phyloP scores from a whole-genome alignment of 2,329 filamentous ascomycete species.

The Aspergillus hortae region DNA sequence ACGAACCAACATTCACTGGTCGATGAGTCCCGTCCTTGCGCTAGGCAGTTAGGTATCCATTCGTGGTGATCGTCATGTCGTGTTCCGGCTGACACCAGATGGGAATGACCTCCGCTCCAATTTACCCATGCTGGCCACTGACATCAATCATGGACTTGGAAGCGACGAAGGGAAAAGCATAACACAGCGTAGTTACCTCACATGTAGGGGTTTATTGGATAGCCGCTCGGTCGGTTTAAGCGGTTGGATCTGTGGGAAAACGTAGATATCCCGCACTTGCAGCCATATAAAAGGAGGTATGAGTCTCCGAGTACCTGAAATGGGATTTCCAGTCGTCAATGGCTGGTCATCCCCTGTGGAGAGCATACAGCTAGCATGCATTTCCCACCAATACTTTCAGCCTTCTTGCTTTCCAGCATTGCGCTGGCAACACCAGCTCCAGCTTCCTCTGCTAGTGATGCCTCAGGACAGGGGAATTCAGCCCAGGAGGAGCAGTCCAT shows the following conservation, averaged over 20 bases:
- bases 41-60: slow-evolving; percentile 1
- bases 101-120: slow-evolving; percentile 11
- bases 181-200: slow-evolving; percentile 15
- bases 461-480: slow-evolving; percentile 9
- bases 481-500: slow-evolving; percentile 12
- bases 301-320: slow-evolving; percentile 8
- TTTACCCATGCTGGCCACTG: slow-evolving; percentile 4
- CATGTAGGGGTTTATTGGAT: slow-evolving; percentile 13
- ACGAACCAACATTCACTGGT: slow-evolving; percentile 4
- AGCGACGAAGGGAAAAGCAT: slow-evolving; percentile 4
- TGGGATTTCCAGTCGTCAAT: slow-evolving; percentile 11
- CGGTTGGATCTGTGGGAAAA: slow-evolving; percentile 9
- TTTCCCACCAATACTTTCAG: slow-evolving; percentile 19
- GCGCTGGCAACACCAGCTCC: slow-evolving; percentile 19
- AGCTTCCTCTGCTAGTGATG: slow-evolving; percentile 13
- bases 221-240: slow-evolving; percentile 13
- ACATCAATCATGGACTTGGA: slow-evolving; percentile 4
- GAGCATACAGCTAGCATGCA: slow-evolving; percentile 14
- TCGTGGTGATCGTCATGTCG: slow-evolving; percentile 7
- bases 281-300: slow-evolving; percentile 18
- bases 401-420: slow-evolving; percentile 20
- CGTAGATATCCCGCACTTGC: slow-evolving; percentile 6
- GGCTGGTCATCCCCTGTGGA: slow-evolving; percentile 15
- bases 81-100: slow-evolving; percentile 8
- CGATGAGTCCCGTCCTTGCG: slow-evolving; percentile 5